Evolutionary conservation across 2,329 filamentous ascomycete species (phyloP), one percentile per base, ranked within the genome.

Genomic region (Aureobasidium sp.): DNA sequence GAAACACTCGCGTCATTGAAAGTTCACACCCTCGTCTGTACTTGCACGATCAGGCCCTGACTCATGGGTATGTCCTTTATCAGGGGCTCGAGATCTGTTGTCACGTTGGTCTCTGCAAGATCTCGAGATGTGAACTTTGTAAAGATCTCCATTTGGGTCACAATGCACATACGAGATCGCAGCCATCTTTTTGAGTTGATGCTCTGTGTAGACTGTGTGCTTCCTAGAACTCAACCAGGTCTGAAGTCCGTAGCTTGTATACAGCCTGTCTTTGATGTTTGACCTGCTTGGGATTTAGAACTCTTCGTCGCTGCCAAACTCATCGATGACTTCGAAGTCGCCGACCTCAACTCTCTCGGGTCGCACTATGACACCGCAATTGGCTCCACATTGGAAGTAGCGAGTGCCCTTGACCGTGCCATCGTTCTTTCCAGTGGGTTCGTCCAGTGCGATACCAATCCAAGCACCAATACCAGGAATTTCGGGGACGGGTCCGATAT

Each of bases 391-490:
- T 56, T 83, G 79, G 81, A 91, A 94, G 75, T 92, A 93, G 66
- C 85, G 80, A 66, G 81, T 82, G 46, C 78, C 79, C 63, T 76
- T 75, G 67, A 92, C 84, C 68, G 85, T 87, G 64, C 90, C 90
- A 72, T 93, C 89, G 70, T 93, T 94, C 79, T 89, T 90, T 62
- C 89, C 90, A 47, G 87, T 87, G 1, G 90, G 89, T 75, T 93
- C 89, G 71, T 93, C 89, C 59, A 92, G 81, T 27, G 72, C 72
- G 59, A 94, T 78, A 44, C 89, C 90, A 24, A 93, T 79, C 90
- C 90, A 94, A 77, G 75, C 69, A 20, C 76, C 76, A 27, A 84
- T 80, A 20, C 71, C 70, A 5, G 87, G 86, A 65, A 93, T 91
- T 75, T 92, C 87, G 64, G 84, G 82, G 52, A 93, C 87, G 24